Evolutionary conservation across 2,329 filamentous ascomycete genomes (phyloP), one percentile per base, ranked within the genome.

Genomic region (Pseudocercospora cruenta): DNA sequence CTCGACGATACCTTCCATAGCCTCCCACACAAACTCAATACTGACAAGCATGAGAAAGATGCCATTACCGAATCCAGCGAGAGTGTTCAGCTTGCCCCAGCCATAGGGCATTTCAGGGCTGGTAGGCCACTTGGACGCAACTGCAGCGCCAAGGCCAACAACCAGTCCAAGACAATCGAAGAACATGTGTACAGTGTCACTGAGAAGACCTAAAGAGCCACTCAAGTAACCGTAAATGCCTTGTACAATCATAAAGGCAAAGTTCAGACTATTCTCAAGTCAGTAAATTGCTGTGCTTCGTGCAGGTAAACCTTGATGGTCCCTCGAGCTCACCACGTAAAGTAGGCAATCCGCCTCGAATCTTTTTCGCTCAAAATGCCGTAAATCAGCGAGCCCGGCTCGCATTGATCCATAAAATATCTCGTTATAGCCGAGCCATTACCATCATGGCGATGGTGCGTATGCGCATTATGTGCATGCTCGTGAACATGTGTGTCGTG

Each of bases 151-250:
- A 9, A 99, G 84, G 10, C 95, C 95, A 39, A 99, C 93, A 1
- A 92, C 88, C 28, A 99, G 85, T 21, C 94, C 95, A 39, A 97
- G 89, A 72, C 95, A 99, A 80, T 99, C 95, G 74, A 99, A 98
- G 75, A 99, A 94, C 95, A 99, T 99, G 80, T 99, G 95, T 69
- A 99, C 95, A 74, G 94, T 98, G 79, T 99, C 95, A 71, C 93
- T 97, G 19, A 99, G 87, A n/a, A 99, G 85, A 2, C 95, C 95
- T 4, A 99, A 83, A 0, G 95, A 99, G 71, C 96, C 94, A 3
- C 93, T 98, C 10, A 95, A 82, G 73, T 95, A 96, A 58, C 95
- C 95, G 75, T 99, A 99, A 68, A 94, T 93, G 47, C 94, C 91
- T 75, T 99, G 95, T 1, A 99, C 88, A 36, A 91, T 82, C 95